Base-by-base conservation (phyloP, 768 basidiomycete genomes). In the Thelephora aurantiotincta region DNA sequence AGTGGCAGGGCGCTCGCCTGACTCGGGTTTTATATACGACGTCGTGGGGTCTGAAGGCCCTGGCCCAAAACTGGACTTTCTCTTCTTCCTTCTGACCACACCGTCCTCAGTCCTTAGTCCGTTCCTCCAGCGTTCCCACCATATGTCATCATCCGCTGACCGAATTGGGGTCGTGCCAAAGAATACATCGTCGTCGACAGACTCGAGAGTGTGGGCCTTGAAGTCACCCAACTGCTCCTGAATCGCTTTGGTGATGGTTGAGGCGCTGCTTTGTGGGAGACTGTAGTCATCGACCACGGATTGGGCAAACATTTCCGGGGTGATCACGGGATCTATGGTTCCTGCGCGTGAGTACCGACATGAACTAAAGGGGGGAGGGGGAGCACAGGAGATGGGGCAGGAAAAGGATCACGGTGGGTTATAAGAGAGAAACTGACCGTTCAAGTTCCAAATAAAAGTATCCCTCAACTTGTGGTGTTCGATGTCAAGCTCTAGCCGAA, bases 371-470 rank as follows among this genome's bases (percentile, higher is more conserved):
- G 18, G 33, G 18, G 18, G 20, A 26, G 11, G 5, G 13, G 13
- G 5, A 18, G 18, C 12, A 33, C 11, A 34, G 33, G 22, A 20
- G 20, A 26, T 5, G 2, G 18, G 46, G 35, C 11, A 30, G 4
- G 26, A 9, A 9, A 30, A 30, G 26, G 26, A 30, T 9, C 26
- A 9, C 9, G 5, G 26, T 9, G 26, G 26, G 26, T 4, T 4
- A 30, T 30, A 9, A 9, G 9, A 41, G 1, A 33, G 50, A 6
- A 49, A 42, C 77, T n/a, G 48, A 96, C 93, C 94, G 53, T 85
- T 84, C 41, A 93, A 64, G 58, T 99, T 96, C 96, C 94, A 99
- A 41, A 96, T 76, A 65, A 98, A 97, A 0, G 94, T 91, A 60
- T 99, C 96, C 22, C 91, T 78, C 71, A 97, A 82, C 65, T 83